A percentile compares a stretch with the other conserved stretches of the same genome.
Conservation (phyloP, 163 green algal species). For the Trebouxiophyceae sp. region DNA sequence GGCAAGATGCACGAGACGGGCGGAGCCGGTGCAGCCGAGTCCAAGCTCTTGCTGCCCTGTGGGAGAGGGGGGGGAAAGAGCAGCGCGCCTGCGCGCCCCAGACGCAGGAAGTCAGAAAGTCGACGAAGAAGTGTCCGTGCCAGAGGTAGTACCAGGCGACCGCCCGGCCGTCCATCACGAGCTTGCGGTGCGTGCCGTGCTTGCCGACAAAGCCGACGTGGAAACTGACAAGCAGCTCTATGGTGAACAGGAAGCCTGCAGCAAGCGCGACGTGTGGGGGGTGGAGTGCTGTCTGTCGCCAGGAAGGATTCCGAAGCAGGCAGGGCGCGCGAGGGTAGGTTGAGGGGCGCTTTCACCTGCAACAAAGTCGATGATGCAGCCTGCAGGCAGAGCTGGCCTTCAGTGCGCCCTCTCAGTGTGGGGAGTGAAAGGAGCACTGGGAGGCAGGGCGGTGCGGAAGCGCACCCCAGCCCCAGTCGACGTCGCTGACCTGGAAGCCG, state of each 20-base stretch:
- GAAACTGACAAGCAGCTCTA: constrained; percentile 47
- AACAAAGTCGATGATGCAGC: constrained; percentile 11
- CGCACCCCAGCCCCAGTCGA: constrained; percentile 7
- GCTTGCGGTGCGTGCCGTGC: constrained; percentile 36
- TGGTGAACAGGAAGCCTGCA: constrained; percentile 30
- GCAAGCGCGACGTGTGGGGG: no score
- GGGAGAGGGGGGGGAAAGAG: no score
- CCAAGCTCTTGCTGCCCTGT: no score
- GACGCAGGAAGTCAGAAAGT: constrained; percentile 8
- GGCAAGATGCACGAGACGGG: no score
- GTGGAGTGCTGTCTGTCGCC: no score
- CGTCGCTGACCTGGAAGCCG: constrained; percentile 19
- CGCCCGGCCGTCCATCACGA: constrained; percentile 39
- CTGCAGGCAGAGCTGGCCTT: no score
- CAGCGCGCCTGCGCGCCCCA: constrained; percentile 15
- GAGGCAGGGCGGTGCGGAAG: no score
- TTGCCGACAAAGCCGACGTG: constrained; percentile 45
- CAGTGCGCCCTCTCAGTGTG: no score
- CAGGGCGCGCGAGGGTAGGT: no score
- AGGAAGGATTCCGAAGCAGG: no score
- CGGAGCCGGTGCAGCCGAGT: no score
- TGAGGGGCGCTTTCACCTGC: constrained; percentile 1
- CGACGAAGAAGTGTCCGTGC: constrained; percentile 19
- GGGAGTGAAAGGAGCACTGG: no score
- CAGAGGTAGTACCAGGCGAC: constrained; percentile 42